A percentile compares a stretch with the other conserved stretches of the same genome.
These are phyloP conservation scores for Pseudoturritis turrita DNA, from an alignment of 345 rosid species.

Conservation along the genomic window DNA sequence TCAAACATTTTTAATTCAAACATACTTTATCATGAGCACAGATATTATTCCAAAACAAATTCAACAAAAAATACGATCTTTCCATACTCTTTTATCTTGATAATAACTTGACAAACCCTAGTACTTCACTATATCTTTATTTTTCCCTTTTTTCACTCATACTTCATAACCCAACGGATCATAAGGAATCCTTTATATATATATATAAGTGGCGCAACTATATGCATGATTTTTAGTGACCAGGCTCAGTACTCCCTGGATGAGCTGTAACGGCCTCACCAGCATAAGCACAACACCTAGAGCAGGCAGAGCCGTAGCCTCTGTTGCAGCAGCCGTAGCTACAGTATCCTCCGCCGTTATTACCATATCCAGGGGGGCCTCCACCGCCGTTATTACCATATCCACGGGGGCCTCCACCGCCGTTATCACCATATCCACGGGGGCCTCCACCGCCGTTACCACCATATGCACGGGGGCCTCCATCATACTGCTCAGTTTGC, in stretches of 20 bases:
- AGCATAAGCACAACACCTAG: conserved; percentile 19
- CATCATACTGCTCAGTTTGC: conserved; percentile 15
- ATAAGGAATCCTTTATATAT: neutral
- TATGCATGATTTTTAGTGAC: conserved; percentile 4
- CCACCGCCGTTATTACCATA: neutral
- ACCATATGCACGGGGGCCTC: neutral
- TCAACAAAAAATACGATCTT: neutral
- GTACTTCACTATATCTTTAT: neutral
- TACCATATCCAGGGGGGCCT: neutral
- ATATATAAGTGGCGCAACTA: too few species aligned
- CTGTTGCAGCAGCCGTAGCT: conserved; percentile 15
- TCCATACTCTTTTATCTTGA: neutral
- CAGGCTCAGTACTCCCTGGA: conserved; percentile 2
- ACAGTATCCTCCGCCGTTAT: conserved; percentile 8
- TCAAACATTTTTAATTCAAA: neutral
- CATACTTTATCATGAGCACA: neutral
- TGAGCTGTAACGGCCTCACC: conserved; percentile 9
- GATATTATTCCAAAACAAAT: neutral
- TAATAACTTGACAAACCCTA: neutral
- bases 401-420: neutral
- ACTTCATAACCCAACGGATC: neutral
- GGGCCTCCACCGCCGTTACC: neutral
- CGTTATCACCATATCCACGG: neutral
- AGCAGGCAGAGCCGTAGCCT: conserved; percentile 1
- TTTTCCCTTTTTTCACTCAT: neutral